These are phyloP conservation scores for Cutaneotrichosporon dermatis DNA, from an alignment of 1,284 basidiomycete species.

Conservation along the genomic window DNA sequence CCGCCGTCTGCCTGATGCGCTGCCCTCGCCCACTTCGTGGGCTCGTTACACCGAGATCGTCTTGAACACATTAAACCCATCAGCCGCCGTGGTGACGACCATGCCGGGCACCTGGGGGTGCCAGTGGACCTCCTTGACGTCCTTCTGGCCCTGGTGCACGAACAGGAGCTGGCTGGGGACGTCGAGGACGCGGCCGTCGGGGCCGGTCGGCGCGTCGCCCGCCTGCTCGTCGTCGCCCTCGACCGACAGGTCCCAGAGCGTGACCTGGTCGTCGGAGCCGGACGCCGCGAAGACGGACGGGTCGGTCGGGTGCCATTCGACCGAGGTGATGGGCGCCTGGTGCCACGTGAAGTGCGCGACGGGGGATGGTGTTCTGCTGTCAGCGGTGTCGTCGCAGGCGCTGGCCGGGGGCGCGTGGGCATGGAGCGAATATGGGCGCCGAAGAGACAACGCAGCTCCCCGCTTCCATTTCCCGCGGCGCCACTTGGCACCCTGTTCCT, in stretches of 20 bases:
- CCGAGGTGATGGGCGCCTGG: slow-evolving; percentile 83
- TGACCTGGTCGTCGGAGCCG: slow-evolving; percentile 90
- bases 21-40: too few relatives aligned
- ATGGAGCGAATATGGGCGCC: too few relatives aligned
- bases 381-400: not conserved
- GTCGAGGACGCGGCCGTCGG: slow-evolving; percentile 49
- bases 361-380: slow-evolving; percentile 59
- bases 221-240: slow-evolving; percentile 85
- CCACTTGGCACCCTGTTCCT: too few relatives aligned
- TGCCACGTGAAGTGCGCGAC: slow-evolving; percentile 95
- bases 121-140: slow-evolving; percentile 98
- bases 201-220: slow-evolving; percentile 36
- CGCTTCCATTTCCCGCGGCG: too few relatives aligned
- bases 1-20: too few relatives aligned
- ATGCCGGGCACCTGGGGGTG: slow-evolving; percentile 91
- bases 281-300: slow-evolving; percentile 91
- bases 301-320: slow-evolving; percentile 98
- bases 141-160: slow-evolving; percentile 92
- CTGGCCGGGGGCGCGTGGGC: too few relatives aligned
- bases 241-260: slow-evolving; percentile 95
- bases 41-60: slow-evolving; percentile 68
- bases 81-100: slow-evolving; percentile 75
- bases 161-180: slow-evolving; percentile 92
- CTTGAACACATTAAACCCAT: slow-evolving; percentile 94
- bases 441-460: too few relatives aligned